Evolutionary conservation across 495 filamentous ascomycete species (phyloP).

Genomic region (Copromyces sp.): DNA sequence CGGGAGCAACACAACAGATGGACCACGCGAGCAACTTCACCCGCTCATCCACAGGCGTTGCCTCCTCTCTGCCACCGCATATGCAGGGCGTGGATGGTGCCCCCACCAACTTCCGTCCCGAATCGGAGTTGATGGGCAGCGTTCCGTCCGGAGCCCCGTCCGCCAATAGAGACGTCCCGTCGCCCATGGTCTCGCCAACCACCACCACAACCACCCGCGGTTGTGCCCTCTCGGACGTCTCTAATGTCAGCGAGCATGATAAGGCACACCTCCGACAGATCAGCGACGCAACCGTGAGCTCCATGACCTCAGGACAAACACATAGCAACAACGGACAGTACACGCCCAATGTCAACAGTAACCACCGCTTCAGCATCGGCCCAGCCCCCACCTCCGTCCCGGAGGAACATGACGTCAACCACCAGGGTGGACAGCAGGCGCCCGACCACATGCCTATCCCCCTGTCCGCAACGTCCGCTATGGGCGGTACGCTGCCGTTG

Average conservation of each 20-base stretch:
- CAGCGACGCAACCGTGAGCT: constrained; percentile 34
- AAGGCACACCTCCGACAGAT: constrained; percentile 35
- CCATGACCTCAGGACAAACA: constrained; percentile 7
- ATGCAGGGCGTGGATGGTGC: not conserved
- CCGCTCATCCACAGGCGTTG: not conserved
- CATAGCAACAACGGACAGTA: not conserved
- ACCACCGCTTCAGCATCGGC: not conserved
- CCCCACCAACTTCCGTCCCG: constrained; percentile 13
- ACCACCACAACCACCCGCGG: constrained; percentile 1
- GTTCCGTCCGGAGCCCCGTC: not conserved
- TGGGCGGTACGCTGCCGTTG: not conserved
- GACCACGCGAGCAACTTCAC: constrained; percentile 18
- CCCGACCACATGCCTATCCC: not conserved
- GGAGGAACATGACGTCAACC: not conserved
- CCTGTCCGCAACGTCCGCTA: not conserved
- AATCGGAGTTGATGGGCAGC: constrained; percentile 23
- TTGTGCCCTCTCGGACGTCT: constrained; percentile 30
- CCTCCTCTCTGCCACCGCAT: not conserved
- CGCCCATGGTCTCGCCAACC: not conserved
- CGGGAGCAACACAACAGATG: constrained; percentile 11
- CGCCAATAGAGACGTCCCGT: not conserved
- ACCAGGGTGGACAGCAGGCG: not conserved
- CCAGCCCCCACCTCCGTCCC: not conserved
- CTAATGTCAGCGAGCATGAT: constrained; percentile 32
- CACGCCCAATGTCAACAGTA: not conserved